Evolutionary conservation across 176 grass and related monocot genomes (phyloP), one percentile per base, ranked within the genome.

Genomic region (Rhynchospora tenuis): DNA sequence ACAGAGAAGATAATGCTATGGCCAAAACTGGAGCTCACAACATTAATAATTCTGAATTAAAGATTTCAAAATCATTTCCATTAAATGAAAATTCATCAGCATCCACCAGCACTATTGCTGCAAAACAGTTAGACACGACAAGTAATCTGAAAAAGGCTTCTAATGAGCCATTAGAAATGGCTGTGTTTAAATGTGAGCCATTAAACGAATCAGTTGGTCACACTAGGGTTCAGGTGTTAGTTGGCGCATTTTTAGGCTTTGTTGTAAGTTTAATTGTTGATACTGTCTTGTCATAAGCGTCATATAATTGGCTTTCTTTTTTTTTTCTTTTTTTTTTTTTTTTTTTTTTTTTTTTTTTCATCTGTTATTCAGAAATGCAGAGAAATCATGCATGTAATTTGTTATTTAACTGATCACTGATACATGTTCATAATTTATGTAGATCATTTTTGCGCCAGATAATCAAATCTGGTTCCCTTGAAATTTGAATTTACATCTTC

Each of bases 161-260:
- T 13, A 29, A 64, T 27, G 15, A 78, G 22, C 51, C 84, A 29
- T 77, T 79, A 59, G 79, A 62, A 29, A 83, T 82, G 11, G 61
- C 66, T 33, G 13, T 43, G 51, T 69, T 81, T 22, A 43, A 85
- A 33, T 66, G 15, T 76, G 42, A 17, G 55, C 73, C 44, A 64
- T 64, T 95, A 83, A 98, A 74, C 43, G 91, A 98, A 83, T 86
- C 84, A 2, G 91, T 98, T 16, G 96, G 96, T 10, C 96, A 98
- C 83, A 98, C 93, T 50, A 88, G 85, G 59, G 43, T 90, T 59
- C 88, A 98, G 73, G 96, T 98, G 63, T 54, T 88, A 1, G 91
- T 61, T 27, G 96, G 96, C 20, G 92, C 93, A 74, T 47, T 98
- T 58, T 68, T 98, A 81, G 93, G 96, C 56, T 89, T 99, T 80